phyloP scores from a whole-genome alignment of 2,329 filamentous ascomycete species.

The Knufia fluminis region DNA sequence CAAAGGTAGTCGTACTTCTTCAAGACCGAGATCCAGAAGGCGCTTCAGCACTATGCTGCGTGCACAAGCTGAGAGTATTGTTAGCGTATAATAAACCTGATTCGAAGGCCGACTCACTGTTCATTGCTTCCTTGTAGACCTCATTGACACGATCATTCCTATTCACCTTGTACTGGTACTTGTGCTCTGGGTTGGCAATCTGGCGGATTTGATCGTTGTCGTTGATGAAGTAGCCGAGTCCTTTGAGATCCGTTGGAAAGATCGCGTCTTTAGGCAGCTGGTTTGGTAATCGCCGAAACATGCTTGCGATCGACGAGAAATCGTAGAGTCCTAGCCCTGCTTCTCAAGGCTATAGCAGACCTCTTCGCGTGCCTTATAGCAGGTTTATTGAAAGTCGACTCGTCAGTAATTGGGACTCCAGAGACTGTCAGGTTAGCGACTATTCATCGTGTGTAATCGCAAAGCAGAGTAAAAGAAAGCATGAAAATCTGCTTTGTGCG shows the following conservation, averaged over 20 bases:
- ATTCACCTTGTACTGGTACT: constrained; percentile 66
- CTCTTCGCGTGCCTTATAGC: no score
- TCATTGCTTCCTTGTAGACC: constrained; percentile 63
- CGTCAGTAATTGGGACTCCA: no score
- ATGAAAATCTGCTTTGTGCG: neutral
- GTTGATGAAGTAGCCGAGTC: constrained; percentile 75
- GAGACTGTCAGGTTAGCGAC: no score
- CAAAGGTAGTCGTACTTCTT: constrained; percentile 53
- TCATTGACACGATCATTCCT: constrained; percentile 70
- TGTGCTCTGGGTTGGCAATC: constrained; percentile 56
- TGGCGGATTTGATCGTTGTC: constrained; percentile 64
- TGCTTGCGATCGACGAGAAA: constrained; percentile 34
- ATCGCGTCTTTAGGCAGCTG: constrained; percentile 61
- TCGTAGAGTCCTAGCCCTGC: no score
- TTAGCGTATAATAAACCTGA: neutral
- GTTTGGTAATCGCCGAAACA: constrained; percentile 66
- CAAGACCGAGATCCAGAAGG: constrained; percentile 52
- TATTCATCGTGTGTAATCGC: no score
- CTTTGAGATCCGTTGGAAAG: constrained; percentile 56
- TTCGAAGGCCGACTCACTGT: constrained; percentile 44
- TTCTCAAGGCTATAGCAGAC: no score
- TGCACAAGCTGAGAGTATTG: constrained; percentile 46
- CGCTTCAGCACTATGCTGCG: constrained; percentile 53
- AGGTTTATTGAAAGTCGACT: no score
- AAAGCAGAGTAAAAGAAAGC: neutral